Base-by-base conservation (phyloP, 805 yeast genomes). In the Saccharomycopsis guyanensis region DNA sequence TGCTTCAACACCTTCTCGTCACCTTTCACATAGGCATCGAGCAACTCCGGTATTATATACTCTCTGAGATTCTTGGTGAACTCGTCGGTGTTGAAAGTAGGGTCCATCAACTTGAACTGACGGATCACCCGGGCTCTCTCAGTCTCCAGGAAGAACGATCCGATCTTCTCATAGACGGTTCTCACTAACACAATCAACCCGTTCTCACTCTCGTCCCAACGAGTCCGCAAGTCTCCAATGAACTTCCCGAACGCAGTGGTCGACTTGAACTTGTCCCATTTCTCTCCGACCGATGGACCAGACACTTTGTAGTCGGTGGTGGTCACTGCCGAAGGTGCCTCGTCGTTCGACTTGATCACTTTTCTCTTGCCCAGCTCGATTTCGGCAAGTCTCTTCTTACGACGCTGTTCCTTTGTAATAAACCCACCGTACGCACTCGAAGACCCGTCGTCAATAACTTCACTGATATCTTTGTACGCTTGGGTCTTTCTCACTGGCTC, bases 401-500 rank as follows among this genome's bases (percentile, higher is more conserved):
- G 74, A 72, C 99, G 80, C 53, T 78, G 77, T 58, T 87, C 97
- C 58, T 85, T 86, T 39, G 82, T 69, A 58, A 87, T 86, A 57
- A 84, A 93, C 10, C 96, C 95, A 57, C 99, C 99, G 64, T 93
- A 94, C 22, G 86, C 72, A 22, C 82, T 76, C 20, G 89, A 78
- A 2, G 87, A 71, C n/a, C 96, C 97, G 57, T 91, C 97, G 61
- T 86, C 95, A 54, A 93, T 83, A 31, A 84, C 89, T 45, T 87
- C 86, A 50, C 82, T 76, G 46, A 93, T 84, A 57, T 87, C 95
- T 63, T 89, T 86, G 67, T 89, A 93, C 27, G 86, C 78, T 64
- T 82, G 78, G 1, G 98, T 91, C 48, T 91, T 69, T 64, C 97
- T 79, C 42, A 93, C 93, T 8, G 99, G 99, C 57, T 89, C 97